Conservation (phyloP, 306 rosid genomes). For the Vigna hirtella region DNA sequence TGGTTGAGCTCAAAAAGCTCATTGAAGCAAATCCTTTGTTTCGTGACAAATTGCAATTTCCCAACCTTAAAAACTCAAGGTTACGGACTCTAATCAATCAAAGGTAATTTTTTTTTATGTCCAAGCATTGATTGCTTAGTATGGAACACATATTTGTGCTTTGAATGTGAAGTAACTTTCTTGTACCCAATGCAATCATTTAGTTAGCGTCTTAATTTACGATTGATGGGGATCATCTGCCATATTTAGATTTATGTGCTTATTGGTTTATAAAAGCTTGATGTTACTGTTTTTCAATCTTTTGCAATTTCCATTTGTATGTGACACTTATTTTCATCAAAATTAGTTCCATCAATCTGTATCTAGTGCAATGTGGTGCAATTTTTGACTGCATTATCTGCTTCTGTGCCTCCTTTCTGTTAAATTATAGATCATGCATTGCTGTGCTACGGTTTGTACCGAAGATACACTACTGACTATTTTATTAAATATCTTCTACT, state of each 20-base stretch:
- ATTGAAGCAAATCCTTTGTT: constrained; percentile 96
- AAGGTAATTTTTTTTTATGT: constrained; percentile 59
- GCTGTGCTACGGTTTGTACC: constrained; percentile 8
- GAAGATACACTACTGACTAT: background rate
- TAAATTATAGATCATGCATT: background rate
- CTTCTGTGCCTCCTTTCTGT: constrained; percentile 7
- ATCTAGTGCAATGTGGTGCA: background rate
- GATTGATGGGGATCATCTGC: constrained; percentile 19
- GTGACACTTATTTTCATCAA: background rate
- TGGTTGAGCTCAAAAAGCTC: constrained; percentile 97
- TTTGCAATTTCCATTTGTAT: background rate
- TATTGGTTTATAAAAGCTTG: background rate
- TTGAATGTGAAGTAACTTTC: constrained; percentile 20
- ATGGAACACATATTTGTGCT: background rate
- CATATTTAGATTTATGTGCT: constrained; percentile 18
- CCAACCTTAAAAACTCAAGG: constrained; percentile 93
- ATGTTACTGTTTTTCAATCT: constrained; percentile 5
- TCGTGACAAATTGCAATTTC: constrained; percentile 97
- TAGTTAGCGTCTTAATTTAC: constrained; percentile 16
- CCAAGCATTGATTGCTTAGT: constrained; percentile 3
- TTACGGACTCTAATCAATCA: constrained; percentile 95
- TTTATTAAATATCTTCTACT: constrained; percentile 23
- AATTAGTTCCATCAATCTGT: background rate
- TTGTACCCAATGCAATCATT: constrained; percentile 4
- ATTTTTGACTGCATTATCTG: constrained; percentile 1